Conservation (phyloP, 768 basidiomycete species). For the Suillus clintonianus region DNA sequence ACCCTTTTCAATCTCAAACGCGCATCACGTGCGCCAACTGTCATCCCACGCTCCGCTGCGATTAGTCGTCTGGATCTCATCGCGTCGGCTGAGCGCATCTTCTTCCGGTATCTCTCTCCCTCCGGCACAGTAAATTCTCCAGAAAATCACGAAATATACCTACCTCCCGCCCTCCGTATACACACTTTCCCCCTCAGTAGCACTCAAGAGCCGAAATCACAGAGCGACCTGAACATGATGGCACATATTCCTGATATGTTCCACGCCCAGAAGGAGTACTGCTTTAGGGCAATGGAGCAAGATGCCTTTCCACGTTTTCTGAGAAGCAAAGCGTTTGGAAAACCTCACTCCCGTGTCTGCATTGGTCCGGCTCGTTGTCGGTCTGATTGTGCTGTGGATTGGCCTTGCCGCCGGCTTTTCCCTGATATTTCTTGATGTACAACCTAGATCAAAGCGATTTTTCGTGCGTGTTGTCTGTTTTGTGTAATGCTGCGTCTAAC, state of each 20-base stretch:
- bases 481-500: not conserved
- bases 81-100: slow-evolving; percentile 94
- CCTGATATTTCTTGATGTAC: slow-evolving; percentile 90
- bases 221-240: slow-evolving; percentile 68
- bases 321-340: slow-evolving; percentile 93
- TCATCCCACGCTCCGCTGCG: slow-evolving; percentile 89
- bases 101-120: slow-evolving; percentile 88
- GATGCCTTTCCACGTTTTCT: slow-evolving; percentile 94
- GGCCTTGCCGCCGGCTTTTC: slow-evolving; percentile 90
- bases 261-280: slow-evolving; percentile 96
- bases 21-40: slow-evolving; percentile 86
- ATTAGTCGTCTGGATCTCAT: slow-evolving; percentile 90
- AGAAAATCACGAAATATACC: slow-evolving; percentile 97
- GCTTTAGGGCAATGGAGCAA: slow-evolving; percentile 95
- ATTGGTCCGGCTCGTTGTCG: slow-evolving; percentile 81
- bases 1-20: slow-evolving; percentile 76
- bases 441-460: slow-evolving; percentile 89
- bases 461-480: slow-evolving; percentile 68
- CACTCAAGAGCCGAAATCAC: slow-evolving; percentile 67
- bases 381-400: slow-evolving; percentile 90
- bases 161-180: slow-evolving; percentile 90
- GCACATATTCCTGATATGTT: slow-evolving; percentile 96
- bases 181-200: slow-evolving; percentile 86
- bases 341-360: slow-evolving; percentile 93
- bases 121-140: slow-evolving; percentile 73